Evolutionary conservation across 2,329 filamentous ascomycete species (phyloP), one percentile per base, ranked within the genome.

Genomic region (Mollisia scopiformis): DNA sequence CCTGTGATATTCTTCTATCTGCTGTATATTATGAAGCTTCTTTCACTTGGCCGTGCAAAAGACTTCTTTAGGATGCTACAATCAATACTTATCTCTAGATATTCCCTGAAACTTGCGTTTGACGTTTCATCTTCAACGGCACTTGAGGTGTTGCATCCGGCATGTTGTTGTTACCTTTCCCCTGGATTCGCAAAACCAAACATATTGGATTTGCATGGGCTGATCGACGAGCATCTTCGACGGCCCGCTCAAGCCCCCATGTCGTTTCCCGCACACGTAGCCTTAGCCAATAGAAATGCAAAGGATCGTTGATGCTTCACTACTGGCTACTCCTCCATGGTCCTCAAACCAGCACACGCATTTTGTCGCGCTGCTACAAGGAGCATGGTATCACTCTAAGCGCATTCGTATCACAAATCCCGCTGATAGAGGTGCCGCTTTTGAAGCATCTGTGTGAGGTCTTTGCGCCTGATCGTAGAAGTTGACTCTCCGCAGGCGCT

Each of bases 321-420:
- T 52, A 64, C 56, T 66, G 62, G 64, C 53, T 62, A 23, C 43
- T 50, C 33, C 27, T 43, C 28, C 49, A 50, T 58, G 50, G 21
- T 35, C 30, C n/a, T 27, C 49, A 50, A 16, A 49, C 37, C 27
- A 62, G 55, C 60, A 62, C 60, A 55, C 47, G 60, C 56, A 62
- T 62, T 47, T 47, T 8, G 13, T 27, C 19, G 35, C 19, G 31
- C 50, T 54, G 19, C 30, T 57, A 57, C 31, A 47, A n/a, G 52
- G 46, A 43, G 50, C 56, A 56, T 41, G 31, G 30, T 31, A 30
- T 21, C 28, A 49, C 35, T 41, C 54, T 16, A 58, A 50, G 41
- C 43, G 55, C 55, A 53, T 57, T 50, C 50, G 31, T 43, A 62
- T 54, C 59, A 62, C 51, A 62, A 27, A 27, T 19, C 46, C 35